Base-by-base conservation (phyloP, 805 yeast genomes). In the Sugiyamaella boreocaroliniensis region DNA sequence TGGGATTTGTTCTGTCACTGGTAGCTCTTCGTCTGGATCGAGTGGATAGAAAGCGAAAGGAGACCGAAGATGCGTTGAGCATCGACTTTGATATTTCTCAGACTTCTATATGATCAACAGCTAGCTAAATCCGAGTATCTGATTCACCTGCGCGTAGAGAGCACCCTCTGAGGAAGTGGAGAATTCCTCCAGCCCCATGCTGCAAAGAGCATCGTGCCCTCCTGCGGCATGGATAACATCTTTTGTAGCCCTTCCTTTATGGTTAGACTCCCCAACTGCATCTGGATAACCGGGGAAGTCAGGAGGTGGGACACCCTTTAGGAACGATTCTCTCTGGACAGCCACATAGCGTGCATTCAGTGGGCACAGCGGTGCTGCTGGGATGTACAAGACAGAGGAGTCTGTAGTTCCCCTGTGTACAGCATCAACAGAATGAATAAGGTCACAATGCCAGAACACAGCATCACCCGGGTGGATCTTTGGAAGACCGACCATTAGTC, bases 391-490 rank as follows among this genome's bases (percentile, higher is more conserved):
- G 5, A 74, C 78, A 8, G 71, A 62, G 3, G 78, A 71, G 53
- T 71, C 72, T 8, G 49, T 34, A 2, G 40, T 37, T 6, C 76
- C 76, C 6, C 50, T 51, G 53, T 71, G 75, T 4, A 58, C 65
- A 16, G 62, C 54, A 49, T 75, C 77, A 22, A 75, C 76, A 11
- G 70, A 70, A 56, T 75, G 78, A 14, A 69, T 65, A 22, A 66
- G 49, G 55, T 74, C 78, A 50, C 71, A 65, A 51, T 75, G 78
- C 77, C 77, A 74, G 49, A 69, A 68, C 0, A 75, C 74, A 53
- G 62, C 65, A 58, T 73, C 77, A 5, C 78, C 78, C 11, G 74
- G 68, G 1, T 66, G 49, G n/a, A 73, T 74, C 15, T 62, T 57
- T 6, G 78, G 77, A 40, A 73, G 60, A 0, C 68, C 57, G 11